Evolutionary conservation across 371 early-diverging fungal genomes (phyloP).

Genomic region (Lichtheimia ramosa): DNA sequence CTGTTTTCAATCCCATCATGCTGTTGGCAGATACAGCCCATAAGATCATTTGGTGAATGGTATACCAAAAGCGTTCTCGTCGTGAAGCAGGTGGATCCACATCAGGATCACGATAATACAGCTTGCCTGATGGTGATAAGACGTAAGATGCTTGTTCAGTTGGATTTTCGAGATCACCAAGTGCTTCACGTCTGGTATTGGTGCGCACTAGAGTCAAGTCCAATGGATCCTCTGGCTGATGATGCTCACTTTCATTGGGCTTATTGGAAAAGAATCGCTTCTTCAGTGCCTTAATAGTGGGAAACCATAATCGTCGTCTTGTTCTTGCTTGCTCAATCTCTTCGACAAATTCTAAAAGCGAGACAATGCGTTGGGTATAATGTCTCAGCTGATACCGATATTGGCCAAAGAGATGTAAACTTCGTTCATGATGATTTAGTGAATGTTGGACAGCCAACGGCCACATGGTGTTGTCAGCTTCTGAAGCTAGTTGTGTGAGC

Average conservation of each 20-base stretch:
- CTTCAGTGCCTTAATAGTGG: not conserved
- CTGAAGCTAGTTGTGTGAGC: not conserved
- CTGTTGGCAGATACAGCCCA: slow-evolving; percentile 31
- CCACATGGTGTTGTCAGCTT: not conserved
- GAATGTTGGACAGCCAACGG: not conserved
- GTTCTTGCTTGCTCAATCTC: slow-evolving; percentile 7
- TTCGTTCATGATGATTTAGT: not conserved
- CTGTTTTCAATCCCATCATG: slow-evolving; percentile 38
- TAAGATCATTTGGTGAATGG: not conserved
- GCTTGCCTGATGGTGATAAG: no score
- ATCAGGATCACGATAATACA: slow-evolving; percentile 34
- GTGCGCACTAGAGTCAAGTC: not conserved
- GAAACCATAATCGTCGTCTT: not conserved
- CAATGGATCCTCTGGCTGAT: not conserved
- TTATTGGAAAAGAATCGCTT: not conserved
- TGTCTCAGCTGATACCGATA: slow-evolving; percentile 13
- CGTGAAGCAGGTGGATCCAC: slow-evolving; percentile 33
- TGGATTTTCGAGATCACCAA: not conserved
- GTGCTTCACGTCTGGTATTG: not conserved
- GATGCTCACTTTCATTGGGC: no score
- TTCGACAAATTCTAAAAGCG: slow-evolving; percentile 8
- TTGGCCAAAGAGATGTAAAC: slow-evolving; percentile 2
- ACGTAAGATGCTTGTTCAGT: no score
- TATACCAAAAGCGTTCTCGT: slow-evolving; percentile 17
- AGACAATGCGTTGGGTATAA: slow-evolving; percentile 5